These are phyloP conservation scores for Dendrobium huoshanense DNA, from an alignment of 106 monocot species.

Conservation along the genomic window DNA sequence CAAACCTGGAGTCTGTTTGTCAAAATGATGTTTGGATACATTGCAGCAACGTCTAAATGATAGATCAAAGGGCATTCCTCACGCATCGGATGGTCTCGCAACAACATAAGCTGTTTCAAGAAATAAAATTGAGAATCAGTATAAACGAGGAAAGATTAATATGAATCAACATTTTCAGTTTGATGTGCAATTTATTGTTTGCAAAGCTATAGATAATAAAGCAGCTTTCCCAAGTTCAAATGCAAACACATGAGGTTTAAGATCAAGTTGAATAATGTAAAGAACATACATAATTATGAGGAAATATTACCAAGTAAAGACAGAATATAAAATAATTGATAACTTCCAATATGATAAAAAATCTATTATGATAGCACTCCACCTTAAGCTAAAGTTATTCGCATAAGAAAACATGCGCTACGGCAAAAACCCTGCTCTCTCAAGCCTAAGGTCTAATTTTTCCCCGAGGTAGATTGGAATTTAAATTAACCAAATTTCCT, in stretches of 20 bases:
- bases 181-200: neutral
- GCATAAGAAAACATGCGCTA: too few relatives aligned
- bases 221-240: neutral
- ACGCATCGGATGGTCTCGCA: conserved; percentile 66
- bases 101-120: conserved; percentile 48
- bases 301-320: too few relatives aligned
- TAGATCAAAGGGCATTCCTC: conserved; percentile 92
- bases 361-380: too few relatives aligned
- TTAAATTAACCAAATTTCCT: too few relatives aligned
- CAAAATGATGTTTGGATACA: conserved; percentile 99
- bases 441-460: too few relatives aligned
- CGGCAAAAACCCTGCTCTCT: too few relatives aligned
- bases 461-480: too few relatives aligned
- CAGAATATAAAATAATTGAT: too few relatives aligned
- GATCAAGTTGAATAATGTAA: too few relatives aligned
- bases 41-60: conserved; percentile 99
- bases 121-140: neutral
- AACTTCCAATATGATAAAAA: too few relatives aligned
- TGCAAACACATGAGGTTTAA: neutral
- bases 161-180: neutral
- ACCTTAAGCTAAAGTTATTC: too few relatives aligned
- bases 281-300: neutral
- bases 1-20: conserved; percentile 97
- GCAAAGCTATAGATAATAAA: neutral
- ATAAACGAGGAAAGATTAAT: neutral